Conservation (phyloP, 768 basidiomycete genomes). For the Mycena vulgaris region DNA sequence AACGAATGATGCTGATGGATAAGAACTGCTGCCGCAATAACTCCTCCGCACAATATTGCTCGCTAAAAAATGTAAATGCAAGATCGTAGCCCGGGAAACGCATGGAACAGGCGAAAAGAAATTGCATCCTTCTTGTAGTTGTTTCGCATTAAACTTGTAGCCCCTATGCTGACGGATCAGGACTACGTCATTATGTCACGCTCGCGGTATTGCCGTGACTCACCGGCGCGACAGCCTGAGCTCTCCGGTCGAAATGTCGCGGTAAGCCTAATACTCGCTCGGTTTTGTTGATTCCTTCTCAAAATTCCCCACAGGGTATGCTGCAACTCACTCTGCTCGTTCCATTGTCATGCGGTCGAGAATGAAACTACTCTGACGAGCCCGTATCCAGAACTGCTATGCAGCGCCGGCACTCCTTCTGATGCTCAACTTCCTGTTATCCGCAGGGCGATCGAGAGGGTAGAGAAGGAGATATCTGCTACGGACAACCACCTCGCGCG, state of each 20-base stretch:
- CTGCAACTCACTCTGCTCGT: not conserved
- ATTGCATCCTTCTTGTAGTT: too few species aligned
- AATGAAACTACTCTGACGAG: not conserved
- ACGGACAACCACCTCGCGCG: not conserved
- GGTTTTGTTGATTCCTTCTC: not conserved
- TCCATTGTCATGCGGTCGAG: not conserved
- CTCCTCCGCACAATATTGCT: constrained; percentile 4
- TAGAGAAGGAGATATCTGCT: not conserved
- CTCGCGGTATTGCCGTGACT: too few species aligned
- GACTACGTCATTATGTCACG: too few species aligned
- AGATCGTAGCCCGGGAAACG: too few species aligned
- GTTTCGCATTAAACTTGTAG: too few species aligned
- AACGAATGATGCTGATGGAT: constrained; percentile 35
- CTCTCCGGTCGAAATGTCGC: too few species aligned
- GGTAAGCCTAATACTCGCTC: too few species aligned
- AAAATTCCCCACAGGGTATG: too few species aligned
- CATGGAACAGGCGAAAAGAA: too few species aligned
- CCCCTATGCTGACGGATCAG: too few species aligned
- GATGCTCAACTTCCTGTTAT: not conserved
- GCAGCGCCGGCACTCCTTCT: not conserved
- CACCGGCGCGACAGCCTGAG: too few species aligned
- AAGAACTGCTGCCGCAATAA: not conserved
- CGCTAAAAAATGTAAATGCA: not conserved
- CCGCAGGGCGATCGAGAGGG: not conserved
- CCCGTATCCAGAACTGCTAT: constrained; percentile 18